phyloP scores from a whole-genome alignment of 352 stramenopile genomes.

The Phytophthora sojae region DNA sequence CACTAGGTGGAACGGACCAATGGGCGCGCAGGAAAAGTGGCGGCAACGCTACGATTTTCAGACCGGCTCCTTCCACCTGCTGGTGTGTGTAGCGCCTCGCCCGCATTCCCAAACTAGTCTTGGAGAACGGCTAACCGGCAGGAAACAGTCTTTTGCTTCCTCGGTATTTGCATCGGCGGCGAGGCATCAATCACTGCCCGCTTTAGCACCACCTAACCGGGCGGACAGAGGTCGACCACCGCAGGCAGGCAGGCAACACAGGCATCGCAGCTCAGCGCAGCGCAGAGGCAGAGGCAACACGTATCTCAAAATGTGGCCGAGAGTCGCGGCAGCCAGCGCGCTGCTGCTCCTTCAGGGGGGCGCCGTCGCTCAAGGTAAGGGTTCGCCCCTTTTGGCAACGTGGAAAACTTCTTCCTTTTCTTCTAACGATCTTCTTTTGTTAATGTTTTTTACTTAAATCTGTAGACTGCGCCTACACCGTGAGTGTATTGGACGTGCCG shows the following conservation, averaged over 20 bases:
- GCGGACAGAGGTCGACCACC: constrained; percentile 8
- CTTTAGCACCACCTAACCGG: not conserved
- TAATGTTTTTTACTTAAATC: not conserved
- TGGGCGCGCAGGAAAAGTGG: not conserved
- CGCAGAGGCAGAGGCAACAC: constrained; percentile 1
- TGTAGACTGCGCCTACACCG: constrained; percentile 62
- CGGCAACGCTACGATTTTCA: constrained; percentile 9
- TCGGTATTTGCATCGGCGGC: constrained; percentile 37
- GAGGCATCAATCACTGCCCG: not conserved
- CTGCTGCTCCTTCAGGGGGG: constrained; percentile 25
- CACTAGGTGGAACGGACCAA: not conserved
- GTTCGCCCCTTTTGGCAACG: constrained; percentile 13
- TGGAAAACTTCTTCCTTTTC: not conserved
- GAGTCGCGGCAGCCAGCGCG: constrained; percentile 26
- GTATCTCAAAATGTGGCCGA: constrained; percentile 30
- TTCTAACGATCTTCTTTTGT: not conserved
- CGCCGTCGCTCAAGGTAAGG: constrained; percentile 1
- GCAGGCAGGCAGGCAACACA: constrained; percentile 1
- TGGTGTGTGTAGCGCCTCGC: constrained; percentile 36
- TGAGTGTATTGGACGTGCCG: constrained; percentile 72
- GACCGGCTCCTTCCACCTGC: constrained; percentile 27
- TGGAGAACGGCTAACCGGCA: constrained; percentile 42
- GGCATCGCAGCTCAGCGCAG: not conserved
- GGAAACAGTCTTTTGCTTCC: constrained; percentile 37
- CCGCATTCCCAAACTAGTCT: constrained; percentile 44